Evolutionary conservation across 2,329 filamentous ascomycete species (phyloP), one percentile per base, ranked within the genome.

Genomic region (Nemania sp.): DNA sequence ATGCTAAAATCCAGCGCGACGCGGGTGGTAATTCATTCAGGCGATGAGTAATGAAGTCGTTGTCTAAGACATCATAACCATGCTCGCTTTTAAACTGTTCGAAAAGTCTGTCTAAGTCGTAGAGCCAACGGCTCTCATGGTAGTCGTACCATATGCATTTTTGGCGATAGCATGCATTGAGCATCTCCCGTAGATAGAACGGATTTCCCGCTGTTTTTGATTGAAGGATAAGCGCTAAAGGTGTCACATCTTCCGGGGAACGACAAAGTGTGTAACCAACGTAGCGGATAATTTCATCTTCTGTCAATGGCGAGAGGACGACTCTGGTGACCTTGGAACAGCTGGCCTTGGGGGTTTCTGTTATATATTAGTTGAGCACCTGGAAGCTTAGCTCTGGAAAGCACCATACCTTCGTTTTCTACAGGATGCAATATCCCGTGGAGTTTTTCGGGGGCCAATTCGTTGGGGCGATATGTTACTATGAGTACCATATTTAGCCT

Each of bases 131-230:
- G 48, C 87, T 90, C 65, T 89, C 86, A 67, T 87, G 87, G 81
- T 95, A 97, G 63, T 92, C 92, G 74, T 96, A 97, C 85, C 88
- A 96, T 51, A 97, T 90, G 73, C 91, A 96, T 67, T 89, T 89
- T 71, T 91, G 95, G 42, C 91, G 87, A 73, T 96, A 88, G 72
- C 91, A 96, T 2, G 90, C 89, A 70, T 91, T 91, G 4, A 97
- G 83, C 84, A 97, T 96, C 76, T 97, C 91, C 57, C 91, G 84
- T 74, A 97, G 90, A 70, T 95, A 96, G 70, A 97, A 97, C 0
- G 92, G 89, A 63, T 96, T 97, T 1, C 93, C 93, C 25, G 85
- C 85, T 9, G 91, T 94, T 77, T 95, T 96, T 69, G 94, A 92
- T 73, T 96, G 90, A 5, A 97, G 87, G 10, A 97, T 90, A 6